These are phyloP conservation scores for Dactylellina drechsleri DNA, from an alignment of 2,329 filamentous ascomycete genomes.

Conservation along the genomic window DNA sequence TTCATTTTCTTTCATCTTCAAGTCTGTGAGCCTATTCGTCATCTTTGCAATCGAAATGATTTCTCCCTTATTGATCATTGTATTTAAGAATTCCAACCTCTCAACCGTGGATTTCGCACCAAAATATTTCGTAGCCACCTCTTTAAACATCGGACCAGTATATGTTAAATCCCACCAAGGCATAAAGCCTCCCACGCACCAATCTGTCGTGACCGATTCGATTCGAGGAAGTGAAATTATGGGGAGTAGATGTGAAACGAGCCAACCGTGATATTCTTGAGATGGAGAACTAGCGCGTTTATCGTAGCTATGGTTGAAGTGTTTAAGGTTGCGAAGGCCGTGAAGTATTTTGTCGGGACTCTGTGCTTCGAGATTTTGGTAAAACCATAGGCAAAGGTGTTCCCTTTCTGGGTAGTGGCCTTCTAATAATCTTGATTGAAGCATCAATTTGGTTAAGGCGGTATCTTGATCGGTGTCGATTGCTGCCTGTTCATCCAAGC, in stretches of 20 bases:
- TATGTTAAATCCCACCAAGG: conserved; percentile 3
- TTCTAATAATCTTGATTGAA: neutral
- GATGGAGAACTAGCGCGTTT: neutral
- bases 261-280: conserved; percentile 1
- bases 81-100: neutral
- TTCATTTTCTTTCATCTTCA: neutral
- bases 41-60: neutral
- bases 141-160: neutral
- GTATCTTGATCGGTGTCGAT: neutral
- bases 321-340: conserved; percentile 13
- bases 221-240: conserved; percentile 6
- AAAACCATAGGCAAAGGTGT: neutral
- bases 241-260: neutral
- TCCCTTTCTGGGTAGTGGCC: conserved; percentile 3
- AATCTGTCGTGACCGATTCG: neutral
- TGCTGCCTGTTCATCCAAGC: neutral
- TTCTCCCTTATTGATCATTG: neutral
- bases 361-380: conserved; percentile 6
- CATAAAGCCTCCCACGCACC: neutral
- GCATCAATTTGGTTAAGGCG: neutral
- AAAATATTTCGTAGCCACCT: neutral
- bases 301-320: conserved; percentile 10
- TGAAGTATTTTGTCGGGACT: neutral
- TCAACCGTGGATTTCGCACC: neutral
- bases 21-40: neutral